phyloP scores from a whole-genome alignment of 2,329 filamentous ascomycete genomes.

The Xylariaceae sp. region DNA sequence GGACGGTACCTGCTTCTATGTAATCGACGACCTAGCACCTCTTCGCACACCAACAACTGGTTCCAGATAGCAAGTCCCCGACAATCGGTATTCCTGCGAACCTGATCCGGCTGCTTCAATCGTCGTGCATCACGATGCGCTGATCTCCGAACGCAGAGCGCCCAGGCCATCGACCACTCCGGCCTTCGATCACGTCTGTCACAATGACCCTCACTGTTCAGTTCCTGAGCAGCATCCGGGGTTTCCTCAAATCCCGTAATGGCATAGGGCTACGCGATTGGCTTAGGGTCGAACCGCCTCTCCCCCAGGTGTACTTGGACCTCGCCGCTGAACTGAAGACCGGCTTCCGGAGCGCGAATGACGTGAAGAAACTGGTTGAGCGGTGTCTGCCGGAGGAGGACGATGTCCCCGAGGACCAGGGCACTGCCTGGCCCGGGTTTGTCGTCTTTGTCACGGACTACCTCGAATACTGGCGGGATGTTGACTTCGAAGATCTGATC shows the following conservation, averaged over 20 bases:
- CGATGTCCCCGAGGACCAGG: conserved; percentile 57
- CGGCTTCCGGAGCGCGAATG: conserved; percentile 47
- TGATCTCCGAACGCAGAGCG: conserved; percentile 1
- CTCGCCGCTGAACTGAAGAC: conserved; percentile 63
- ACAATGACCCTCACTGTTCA: conserved; percentile 59
- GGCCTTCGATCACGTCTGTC: conserved; percentile 3
- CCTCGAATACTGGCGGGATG: conserved; percentile 72
- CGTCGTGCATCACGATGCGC: conserved; percentile 9
- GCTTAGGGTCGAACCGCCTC: conserved; percentile 68
- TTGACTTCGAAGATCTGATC: conserved; percentile 69
- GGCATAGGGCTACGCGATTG: conserved; percentile 62
- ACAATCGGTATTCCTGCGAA: no score
- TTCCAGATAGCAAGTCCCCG: no score
- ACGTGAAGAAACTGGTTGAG: conserved; percentile 59
- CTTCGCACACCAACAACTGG: no score
- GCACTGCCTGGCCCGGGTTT: conserved; percentile 69
- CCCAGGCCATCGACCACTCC: conserved; percentile 3
- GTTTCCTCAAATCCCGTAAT: conserved; percentile 57
- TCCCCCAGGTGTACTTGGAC: conserved; percentile 60
- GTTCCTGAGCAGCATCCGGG: conserved; percentile 61
- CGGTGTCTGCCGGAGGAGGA: conserved; percentile 59
- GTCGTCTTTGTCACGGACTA: conserved; percentile 76
- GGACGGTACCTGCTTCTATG: no score
- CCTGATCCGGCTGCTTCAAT: background rate
- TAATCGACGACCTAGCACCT: no score